Conservation (phyloP, 2,329 filamentous ascomycete genomes). For the Arthrobotrys conoides region DNA sequence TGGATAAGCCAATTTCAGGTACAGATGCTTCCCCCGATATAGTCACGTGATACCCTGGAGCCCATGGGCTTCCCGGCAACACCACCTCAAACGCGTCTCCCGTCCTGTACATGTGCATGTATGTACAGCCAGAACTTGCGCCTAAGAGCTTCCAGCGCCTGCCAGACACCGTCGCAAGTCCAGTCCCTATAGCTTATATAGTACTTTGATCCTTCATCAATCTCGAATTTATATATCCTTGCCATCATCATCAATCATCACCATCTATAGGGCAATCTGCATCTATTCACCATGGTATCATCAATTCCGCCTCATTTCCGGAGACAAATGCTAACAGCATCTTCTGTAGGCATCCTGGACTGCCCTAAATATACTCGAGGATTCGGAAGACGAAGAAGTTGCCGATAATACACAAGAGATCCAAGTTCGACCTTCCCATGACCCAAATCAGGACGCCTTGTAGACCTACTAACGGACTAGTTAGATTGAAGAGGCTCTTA, state of each 20-base stretch:
- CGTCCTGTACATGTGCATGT: not conserved
- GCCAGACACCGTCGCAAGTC: not conserved
- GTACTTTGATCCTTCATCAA: not conserved
- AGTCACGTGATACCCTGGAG: not conserved
- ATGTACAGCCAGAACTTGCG: not conserved
- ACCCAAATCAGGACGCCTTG: constrained; percentile 47
- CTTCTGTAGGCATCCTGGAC: constrained; percentile 74
- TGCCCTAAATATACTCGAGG: constrained; percentile 93
- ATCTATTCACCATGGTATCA: constrained; percentile 33
- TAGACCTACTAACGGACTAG: not conserved
- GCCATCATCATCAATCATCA: not conserved
- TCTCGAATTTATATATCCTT: not conserved
- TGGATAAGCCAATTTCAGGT: constrained; percentile 8
- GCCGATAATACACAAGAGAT: constrained; percentile 95
- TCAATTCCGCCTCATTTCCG: not conserved
- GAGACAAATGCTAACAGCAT: not conserved
- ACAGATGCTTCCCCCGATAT: not conserved
- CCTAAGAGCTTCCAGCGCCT: constrained; percentile 11
- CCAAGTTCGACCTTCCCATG: constrained; percentile 70
- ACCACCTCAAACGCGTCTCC: constrained; percentile 34
- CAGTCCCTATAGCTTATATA: not conserved
- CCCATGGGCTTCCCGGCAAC: not conserved
- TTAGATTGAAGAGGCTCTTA: constrained; percentile 92
- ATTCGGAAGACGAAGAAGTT: constrained; percentile 90
- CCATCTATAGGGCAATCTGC: not conserved